These are phyloP conservation scores for Saturnispora sanitii DNA, from an alignment of 805 yeast species.

Conservation along the genomic window DNA sequence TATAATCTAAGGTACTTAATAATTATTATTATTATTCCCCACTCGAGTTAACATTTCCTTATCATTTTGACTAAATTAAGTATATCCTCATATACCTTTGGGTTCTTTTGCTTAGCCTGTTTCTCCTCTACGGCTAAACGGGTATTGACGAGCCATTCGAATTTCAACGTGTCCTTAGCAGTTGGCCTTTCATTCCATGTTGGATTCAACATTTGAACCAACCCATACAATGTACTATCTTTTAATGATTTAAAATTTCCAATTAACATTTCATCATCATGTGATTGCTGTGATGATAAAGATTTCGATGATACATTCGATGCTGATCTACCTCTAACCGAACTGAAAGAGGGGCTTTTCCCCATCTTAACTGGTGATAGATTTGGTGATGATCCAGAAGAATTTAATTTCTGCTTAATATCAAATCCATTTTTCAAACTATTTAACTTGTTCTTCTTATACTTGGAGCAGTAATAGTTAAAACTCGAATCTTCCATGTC, in stretches of 20 bases:
- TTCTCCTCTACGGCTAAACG: conserved; percentile 15
- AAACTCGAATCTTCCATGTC: conserved; percentile 21
- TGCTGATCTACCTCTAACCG: background rate
- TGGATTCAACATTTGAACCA: conserved; percentile 27
- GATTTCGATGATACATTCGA: conserved; percentile 3
- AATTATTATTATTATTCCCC: background rate
- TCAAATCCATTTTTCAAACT: conserved; percentile 16
- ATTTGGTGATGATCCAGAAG: background rate
- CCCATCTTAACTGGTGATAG: background rate
- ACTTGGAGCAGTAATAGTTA: conserved; percentile 14
- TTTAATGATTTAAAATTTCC: conserved; percentile 11
- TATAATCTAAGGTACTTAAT: too few relatives aligned
- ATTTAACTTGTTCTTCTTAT: conserved; percentile 11
- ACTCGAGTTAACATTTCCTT: background rate
- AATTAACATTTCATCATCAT: background rate
- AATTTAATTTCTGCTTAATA: conserved; percentile 11
- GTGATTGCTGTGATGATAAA: background rate
- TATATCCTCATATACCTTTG: conserved; percentile 20
- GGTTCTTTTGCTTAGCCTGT: conserved; percentile 11
- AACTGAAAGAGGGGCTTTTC: background rate
- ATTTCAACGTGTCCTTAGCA: conserved; percentile 15
- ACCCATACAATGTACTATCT: conserved; percentile 8
- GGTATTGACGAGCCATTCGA: conserved; percentile 27
- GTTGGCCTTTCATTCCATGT: conserved; percentile 17
- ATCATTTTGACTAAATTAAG: conserved; percentile 13